A percentile compares a stretch with the other conserved stretches of the same genome.
phyloP scores from a whole-genome alignment of 106 monocot species.

The Hemerocallis citrina region DNA sequence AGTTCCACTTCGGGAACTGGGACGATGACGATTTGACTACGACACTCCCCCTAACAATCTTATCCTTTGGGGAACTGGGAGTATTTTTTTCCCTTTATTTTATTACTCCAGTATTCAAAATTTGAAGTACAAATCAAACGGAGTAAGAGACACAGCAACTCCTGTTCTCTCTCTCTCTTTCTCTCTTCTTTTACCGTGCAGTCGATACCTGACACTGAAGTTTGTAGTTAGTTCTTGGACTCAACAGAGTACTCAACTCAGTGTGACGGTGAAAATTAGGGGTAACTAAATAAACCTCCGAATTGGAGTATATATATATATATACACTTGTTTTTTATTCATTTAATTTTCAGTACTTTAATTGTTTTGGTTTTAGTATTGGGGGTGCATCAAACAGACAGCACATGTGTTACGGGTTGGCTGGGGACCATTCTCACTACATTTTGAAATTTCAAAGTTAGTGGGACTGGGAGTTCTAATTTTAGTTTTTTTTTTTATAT shows the following conservation, averaged over 20 bases:
- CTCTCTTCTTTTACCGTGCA: background rate
- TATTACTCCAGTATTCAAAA: background rate
- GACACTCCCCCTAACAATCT: slow-evolving; percentile 2
- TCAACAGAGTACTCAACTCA: background rate
- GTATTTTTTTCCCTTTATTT: background rate
- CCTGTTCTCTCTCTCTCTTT: background rate
- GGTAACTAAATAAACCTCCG: background rate
- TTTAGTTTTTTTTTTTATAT: no score
- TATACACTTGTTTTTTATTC: no score
- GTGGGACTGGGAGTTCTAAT: no score
- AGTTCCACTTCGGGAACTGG: slow-evolving; percentile 2
- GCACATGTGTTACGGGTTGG: no score
- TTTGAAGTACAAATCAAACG: background rate
- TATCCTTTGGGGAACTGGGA: no score
- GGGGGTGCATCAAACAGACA: background rate
- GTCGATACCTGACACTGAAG: no score
- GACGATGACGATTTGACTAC: slow-evolving; percentile 7
- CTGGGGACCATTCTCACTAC: no score
- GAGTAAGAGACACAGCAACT: background rate
- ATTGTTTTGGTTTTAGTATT: background rate
- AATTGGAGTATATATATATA: no score
- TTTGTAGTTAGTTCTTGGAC: no score
- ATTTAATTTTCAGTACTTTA: background rate
- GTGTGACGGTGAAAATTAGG: background rate
- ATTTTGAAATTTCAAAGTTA: background rate